phyloP scores from a whole-genome alignment of 208 protist genomes.

The Trypanosoma boissoni region DNA sequence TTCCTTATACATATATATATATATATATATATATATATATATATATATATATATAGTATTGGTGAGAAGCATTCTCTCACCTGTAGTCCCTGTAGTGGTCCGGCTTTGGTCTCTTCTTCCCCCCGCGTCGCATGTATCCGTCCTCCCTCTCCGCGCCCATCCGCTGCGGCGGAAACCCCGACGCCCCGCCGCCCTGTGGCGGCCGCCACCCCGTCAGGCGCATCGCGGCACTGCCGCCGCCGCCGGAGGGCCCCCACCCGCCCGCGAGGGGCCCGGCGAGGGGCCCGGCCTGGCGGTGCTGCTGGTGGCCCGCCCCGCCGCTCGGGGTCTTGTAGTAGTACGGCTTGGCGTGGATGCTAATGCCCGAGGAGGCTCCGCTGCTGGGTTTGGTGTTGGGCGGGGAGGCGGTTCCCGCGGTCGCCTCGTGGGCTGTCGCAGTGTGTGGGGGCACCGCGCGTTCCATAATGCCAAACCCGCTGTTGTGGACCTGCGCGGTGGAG shows the following conservation, averaged over 20 bases:
- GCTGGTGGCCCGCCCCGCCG: background rate
- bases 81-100: constrained; percentile 63
- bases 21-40: constrained; percentile 5
- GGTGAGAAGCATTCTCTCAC: constrained; percentile 2
- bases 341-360: constrained; percentile 64
- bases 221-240: background rate
- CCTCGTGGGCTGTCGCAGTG: constrained; percentile 4
- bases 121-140: background rate
- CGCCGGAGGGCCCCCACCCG: too few species aligned
- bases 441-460: background rate
- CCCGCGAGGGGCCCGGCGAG: constrained; percentile 6
- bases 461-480: constrained; percentile 18
- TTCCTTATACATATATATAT: background rate
- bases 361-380: constrained; percentile 27
- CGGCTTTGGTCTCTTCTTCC: constrained; percentile 66
- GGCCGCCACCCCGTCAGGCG: background rate
- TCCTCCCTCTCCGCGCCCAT: background rate
- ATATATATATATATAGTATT: too few species aligned
- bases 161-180: background rate
- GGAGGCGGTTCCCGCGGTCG: too few species aligned
- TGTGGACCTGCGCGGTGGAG: too few species aligned
- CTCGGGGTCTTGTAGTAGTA: constrained; percentile 49
- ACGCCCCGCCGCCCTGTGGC: background rate
- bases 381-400: too few species aligned
- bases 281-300: constrained; percentile 30